These are phyloP conservation scores for Podospora conica DNA, from an alignment of 495 filamentous ascomycete species.

Conservation along the genomic window DNA sequence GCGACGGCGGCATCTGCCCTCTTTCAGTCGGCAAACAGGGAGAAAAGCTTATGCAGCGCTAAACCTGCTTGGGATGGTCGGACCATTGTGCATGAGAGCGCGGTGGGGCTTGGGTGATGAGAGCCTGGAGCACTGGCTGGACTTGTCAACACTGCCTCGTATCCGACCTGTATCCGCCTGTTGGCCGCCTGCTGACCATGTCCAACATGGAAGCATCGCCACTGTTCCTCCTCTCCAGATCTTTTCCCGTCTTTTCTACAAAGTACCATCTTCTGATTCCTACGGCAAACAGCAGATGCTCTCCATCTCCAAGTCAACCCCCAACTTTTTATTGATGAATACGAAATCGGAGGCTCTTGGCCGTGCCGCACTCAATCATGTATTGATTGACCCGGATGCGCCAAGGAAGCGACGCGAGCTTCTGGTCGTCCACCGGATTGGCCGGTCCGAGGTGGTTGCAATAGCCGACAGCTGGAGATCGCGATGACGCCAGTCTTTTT, in stretches of 20 bases:
- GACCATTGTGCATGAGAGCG: background rate
- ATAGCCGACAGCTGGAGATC: background rate
- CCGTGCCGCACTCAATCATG: background rate
- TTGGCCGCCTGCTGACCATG: background rate
- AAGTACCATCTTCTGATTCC: background rate
- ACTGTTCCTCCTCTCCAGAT: background rate
- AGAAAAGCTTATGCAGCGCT: background rate
- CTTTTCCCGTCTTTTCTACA: background rate
- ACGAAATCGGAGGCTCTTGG: background rate
- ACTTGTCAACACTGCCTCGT: background rate
- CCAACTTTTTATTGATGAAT: background rate
- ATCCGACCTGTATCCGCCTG: background rate
- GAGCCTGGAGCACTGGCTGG: no score
- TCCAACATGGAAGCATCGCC: background rate
- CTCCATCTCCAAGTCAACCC: background rate
- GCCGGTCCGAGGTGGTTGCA: background rate
- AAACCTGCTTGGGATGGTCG: background rate
- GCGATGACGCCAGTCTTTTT: constrained; percentile 6
- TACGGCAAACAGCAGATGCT: background rate
- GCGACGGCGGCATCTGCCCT: background rate
- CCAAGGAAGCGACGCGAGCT: background rate
- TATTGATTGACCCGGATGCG: background rate
- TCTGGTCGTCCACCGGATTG: constrained; percentile 2
- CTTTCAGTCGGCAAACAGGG: background rate
- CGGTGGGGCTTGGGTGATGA: background rate